phyloP scores from a whole-genome alignment of 345 rosid genomes.

The Populus deltoides region DNA sequence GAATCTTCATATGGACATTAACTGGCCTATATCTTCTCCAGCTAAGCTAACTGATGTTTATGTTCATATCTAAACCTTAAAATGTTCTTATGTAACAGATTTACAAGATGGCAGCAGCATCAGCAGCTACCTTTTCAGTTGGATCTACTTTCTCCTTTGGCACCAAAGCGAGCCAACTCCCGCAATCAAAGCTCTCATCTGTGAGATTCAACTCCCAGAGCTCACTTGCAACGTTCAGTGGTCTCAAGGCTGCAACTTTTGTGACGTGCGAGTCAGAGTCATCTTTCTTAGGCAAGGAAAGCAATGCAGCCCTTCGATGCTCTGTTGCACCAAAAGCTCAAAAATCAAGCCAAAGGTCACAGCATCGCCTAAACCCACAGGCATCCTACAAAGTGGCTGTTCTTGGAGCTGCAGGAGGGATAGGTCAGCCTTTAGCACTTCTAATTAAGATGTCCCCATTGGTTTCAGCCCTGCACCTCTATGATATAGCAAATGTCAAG shows the following conservation, averaged over 20 bases:
- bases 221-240: conserved; percentile 45
- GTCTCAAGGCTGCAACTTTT: conserved; percentile 61
- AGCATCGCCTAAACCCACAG: conserved; percentile 45
- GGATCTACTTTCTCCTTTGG: conserved; percentile 51
- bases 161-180: conserved; percentile 37
- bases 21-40: background rate
- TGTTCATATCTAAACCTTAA: background rate
- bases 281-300: conserved; percentile 55
- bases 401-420: conserved; percentile 94
- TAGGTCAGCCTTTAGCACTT: conserved; percentile 85
- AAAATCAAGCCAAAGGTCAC: conserved; percentile 29
- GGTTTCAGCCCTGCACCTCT: conserved; percentile 72
- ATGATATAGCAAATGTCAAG: conserved; percentile 87
- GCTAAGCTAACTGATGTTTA: background rate
- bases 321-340: conserved; percentile 41
- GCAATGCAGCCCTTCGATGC: conserved; percentile 39
- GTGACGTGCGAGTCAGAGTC: conserved; percentile 48
- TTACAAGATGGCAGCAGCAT: conserved; percentile 60
- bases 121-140: conserved; percentile 57
- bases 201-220: conserved; percentile 36
- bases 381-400: conserved; percentile 73
- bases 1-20: background rate
- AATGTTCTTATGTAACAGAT: conserved; percentile 11
- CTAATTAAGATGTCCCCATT: conserved; percentile 92
- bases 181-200: conserved; percentile 41